A percentile compares a stretch with the other conserved stretches of the same genome.
Conservation (phyloP, 2,329 filamentous ascomycete genomes). For the Arthroderma uncinatum region DNA sequence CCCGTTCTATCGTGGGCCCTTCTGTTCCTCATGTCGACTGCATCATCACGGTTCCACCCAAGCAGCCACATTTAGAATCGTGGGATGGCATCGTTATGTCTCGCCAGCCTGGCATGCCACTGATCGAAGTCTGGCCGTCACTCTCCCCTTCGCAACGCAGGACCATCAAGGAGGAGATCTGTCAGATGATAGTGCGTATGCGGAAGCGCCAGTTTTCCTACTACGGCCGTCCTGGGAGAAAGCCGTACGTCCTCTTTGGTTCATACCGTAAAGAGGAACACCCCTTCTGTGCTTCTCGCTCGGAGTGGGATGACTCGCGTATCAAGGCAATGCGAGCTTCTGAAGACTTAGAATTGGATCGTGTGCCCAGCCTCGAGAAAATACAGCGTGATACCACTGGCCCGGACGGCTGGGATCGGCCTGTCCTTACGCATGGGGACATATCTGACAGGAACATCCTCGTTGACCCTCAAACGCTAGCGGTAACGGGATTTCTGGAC, state of each 20-base stretch:
- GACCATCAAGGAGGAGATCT: slow-evolving; percentile 12
- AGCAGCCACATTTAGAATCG: not conserved
- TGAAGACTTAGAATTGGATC: slow-evolving; percentile 3
- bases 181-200: slow-evolving; percentile 7
- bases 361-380: slow-evolving; percentile 12
- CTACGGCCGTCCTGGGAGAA: slow-evolving; percentile 12
- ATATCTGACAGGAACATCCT: slow-evolving; percentile 16
- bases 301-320: slow-evolving; percentile 16
- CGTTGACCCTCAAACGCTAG: slow-evolving; percentile 13
- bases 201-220: slow-evolving; percentile 13
- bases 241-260: slow-evolving; percentile 13
- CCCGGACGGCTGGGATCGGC: slow-evolving; percentile 11
- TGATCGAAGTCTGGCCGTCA: slow-evolving; percentile 14
- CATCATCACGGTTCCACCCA: not conserved
- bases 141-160: slow-evolving; percentile 11
- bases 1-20: slow-evolving; percentile 13
- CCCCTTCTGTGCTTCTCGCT: slow-evolving; percentile 10
- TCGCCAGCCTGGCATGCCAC: slow-evolving; percentile 10
- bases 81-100: slow-evolving; percentile 8
- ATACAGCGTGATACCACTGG: slow-evolving; percentile 14
- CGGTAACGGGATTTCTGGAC: slow-evolving; percentile 15
- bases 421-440: slow-evolving; percentile 14
- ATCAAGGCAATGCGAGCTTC: slow-evolving; percentile 8
- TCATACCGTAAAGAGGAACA: slow-evolving; percentile 5
- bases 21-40: slow-evolving; percentile 12